These are phyloP conservation scores for Elsinoe arachidis DNA, from an alignment of 2,329 filamentous ascomycete species.

Conservation along the genomic window DNA sequence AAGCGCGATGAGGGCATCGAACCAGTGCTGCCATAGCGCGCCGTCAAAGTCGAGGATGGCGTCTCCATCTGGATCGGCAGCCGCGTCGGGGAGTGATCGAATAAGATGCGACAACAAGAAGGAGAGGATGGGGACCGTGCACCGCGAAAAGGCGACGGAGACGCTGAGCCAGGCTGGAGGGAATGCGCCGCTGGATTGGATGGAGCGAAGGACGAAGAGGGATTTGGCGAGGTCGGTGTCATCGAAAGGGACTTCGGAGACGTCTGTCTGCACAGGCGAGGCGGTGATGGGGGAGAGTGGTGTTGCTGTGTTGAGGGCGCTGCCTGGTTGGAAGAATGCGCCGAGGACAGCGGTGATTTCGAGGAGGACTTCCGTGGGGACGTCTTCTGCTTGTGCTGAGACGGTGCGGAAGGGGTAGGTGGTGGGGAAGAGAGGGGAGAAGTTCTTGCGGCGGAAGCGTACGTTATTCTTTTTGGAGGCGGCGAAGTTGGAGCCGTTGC, in stretches of 20 bases:
- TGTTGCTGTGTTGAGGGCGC: background rate
- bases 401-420: conserved; percentile 81
- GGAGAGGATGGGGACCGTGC: conserved; percentile 13
- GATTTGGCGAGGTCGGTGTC: conserved; percentile 13
- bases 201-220: conserved; percentile 78
- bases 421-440: conserved; percentile 84
- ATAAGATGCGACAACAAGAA: conserved; percentile 49
- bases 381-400: conserved; percentile 44
- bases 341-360: conserved; percentile 85
- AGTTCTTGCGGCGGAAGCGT: conserved; percentile 21
- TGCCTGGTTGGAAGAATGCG: conserved; percentile 54
- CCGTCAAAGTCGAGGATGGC: conserved; percentile 63
- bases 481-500: background rate
- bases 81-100: conserved; percentile 78
- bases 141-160: conserved; percentile 50
- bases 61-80: conserved; percentile 61
- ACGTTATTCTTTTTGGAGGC: conserved; percentile 10
- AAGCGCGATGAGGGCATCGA: conserved; percentile 77
- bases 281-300: background rate
- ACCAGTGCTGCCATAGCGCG: conserved; percentile 88
- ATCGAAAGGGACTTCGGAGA: background rate
- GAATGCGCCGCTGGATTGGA: conserved; percentile 82
- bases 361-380: conserved; percentile 67
- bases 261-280: background rate
- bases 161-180: conserved; percentile 85